Percentiles rank a stretch among this genome's conserved stretches.
Conservation (phyloP, 2,329 filamentous ascomycete species). For the Arthrobotrys pseudoclavata region DNA sequence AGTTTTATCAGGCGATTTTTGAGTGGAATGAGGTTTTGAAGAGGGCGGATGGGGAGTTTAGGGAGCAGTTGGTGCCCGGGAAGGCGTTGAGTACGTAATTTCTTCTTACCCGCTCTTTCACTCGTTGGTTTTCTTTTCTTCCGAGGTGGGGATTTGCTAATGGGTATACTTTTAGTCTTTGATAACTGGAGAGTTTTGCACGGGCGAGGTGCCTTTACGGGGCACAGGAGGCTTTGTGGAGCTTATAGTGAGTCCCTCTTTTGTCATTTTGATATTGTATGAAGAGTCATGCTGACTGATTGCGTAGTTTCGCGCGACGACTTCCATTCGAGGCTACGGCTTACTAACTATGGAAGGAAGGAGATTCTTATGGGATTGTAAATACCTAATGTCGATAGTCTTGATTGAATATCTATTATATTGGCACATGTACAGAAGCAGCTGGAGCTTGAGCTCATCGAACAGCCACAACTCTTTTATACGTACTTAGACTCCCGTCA, state of each 20-base stretch:
- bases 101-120: background rate
- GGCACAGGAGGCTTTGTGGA: slow-evolving; percentile 88
- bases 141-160: slow-evolving; percentile 59
- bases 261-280: background rate
- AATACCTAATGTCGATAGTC: slow-evolving; percentile 19
- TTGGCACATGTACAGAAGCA: slow-evolving; percentile 14
- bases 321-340: slow-evolving; percentile 80
- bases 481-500: background rate
- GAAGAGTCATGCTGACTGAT: slow-evolving; percentile 46
- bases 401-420: background rate
- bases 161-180: slow-evolving; percentile 75
- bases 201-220: slow-evolving; percentile 84
- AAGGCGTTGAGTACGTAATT: slow-evolving; percentile 76
- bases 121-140: too few species aligned
- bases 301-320: slow-evolving; percentile 81
- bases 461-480: too few species aligned
- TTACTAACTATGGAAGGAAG: slow-evolving; percentile 73
- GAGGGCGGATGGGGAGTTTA: slow-evolving; percentile 77
- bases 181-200: slow-evolving; percentile 97
- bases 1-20: slow-evolving; percentile 85
- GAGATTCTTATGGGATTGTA: slow-evolving; percentile 62
- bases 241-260: slow-evolving; percentile 79
- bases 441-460: slow-evolving; percentile 1
- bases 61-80: slow-evolving; percentile 85
- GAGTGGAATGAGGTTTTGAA: slow-evolving; percentile 80